These are phyloP conservation scores for Phytophthora litchii DNA, from an alignment of 352 stramenopile genomes.

Conservation along the genomic window DNA sequence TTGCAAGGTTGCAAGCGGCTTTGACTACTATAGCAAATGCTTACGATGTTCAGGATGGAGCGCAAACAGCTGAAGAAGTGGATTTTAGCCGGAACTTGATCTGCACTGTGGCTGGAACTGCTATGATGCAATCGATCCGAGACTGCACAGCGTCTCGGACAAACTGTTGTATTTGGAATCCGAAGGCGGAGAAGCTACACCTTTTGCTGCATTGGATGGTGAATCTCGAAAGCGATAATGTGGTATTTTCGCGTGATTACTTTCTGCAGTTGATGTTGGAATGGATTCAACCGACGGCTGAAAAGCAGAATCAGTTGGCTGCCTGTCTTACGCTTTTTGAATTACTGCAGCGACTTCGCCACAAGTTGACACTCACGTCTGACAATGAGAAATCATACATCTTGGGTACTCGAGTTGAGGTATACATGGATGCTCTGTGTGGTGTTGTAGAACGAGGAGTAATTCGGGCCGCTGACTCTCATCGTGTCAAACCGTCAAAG, in stretches of 20 bases:
- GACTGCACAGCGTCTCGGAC: conserved; percentile 48
- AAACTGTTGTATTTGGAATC: conserved; percentile 66
- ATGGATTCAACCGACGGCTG: conserved; percentile 28
- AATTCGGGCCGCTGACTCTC: conserved; percentile 14
- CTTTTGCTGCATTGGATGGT: conserved; percentile 65
- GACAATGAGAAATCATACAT: conserved; percentile 1
- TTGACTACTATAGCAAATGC: conserved; percentile 33
- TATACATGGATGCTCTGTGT: conserved; percentile 28
- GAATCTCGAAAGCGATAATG: conserved; percentile 3
- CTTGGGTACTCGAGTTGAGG: conserved; percentile 12
- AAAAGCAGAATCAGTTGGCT: conserved; percentile 62
- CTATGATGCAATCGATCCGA: conserved; percentile 49
- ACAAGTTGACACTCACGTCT: conserved; percentile 3
- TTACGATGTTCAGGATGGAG: conserved; percentile 11
- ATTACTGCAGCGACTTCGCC: conserved; percentile 48
- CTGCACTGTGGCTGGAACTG: conserved; percentile 37
- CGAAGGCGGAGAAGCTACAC: conserved; percentile 53
- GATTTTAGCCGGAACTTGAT: conserved; percentile 50
- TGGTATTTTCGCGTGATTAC: conserved; percentile 5
- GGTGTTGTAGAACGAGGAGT: conserved; percentile 26
- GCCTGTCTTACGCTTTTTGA: conserved; percentile 67
- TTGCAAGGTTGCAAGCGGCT: conserved; percentile 55
- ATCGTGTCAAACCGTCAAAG: conserved; percentile 53
- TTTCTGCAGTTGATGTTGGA: conserved; percentile 46
- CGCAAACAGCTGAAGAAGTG: neutral